A percentile compares a stretch with the other conserved stretches of the same genome.
Evolutionary conservation across 1,284 basidiomycete genomes (phyloP).

Genomic region (Hemileia vastatrix): DNA sequence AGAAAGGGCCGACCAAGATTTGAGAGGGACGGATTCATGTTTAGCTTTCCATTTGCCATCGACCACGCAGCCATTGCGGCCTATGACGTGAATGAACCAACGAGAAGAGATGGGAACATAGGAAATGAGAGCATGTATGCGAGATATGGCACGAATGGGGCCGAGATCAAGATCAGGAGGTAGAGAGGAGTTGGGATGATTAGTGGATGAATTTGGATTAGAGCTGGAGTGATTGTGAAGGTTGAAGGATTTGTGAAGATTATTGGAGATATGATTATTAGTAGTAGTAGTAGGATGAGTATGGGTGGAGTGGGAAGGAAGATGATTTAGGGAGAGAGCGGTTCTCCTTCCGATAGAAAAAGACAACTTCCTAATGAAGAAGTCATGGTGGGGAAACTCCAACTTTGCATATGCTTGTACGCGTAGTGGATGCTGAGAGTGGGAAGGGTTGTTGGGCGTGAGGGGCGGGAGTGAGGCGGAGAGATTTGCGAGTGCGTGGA

Average conservation of each 20-base stretch:
- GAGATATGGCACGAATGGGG: constrained; percentile 88
- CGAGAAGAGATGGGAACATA: constrained; percentile 75
- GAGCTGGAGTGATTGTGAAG: too few species aligned
- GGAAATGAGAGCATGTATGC: constrained; percentile 89
- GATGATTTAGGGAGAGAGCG: too few species aligned
- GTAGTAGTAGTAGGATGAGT: background rate
- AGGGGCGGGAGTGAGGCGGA: too few species aligned
- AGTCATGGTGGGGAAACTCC: constrained; percentile 22
- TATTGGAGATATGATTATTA: background rate
- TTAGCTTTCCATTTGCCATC: constrained; percentile 88
- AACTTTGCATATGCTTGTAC: constrained; percentile 18
- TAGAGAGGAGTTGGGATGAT: background rate
- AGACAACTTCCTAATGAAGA: constrained; percentile 14
- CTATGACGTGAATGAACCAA: constrained; percentile 82
- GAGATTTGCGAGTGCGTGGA: too few species aligned
- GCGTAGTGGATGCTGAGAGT: too few species aligned
- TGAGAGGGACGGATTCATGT: constrained; percentile 69
- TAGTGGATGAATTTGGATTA: background rate
- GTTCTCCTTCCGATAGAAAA: constrained; percentile 15
- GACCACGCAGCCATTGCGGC: constrained; percentile 94
- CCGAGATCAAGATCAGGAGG: constrained; percentile 81
- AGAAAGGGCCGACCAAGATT: constrained; percentile 58
- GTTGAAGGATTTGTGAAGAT: too few species aligned
- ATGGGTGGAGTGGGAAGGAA: background rate
- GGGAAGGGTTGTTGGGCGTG: too few species aligned